A percentile compares a stretch with the other conserved stretches of the same genome.
Evolutionary conservation across 495 filamentous ascomycete species (phyloP).

Genomic region (Trichoderma parareesei): DNA sequence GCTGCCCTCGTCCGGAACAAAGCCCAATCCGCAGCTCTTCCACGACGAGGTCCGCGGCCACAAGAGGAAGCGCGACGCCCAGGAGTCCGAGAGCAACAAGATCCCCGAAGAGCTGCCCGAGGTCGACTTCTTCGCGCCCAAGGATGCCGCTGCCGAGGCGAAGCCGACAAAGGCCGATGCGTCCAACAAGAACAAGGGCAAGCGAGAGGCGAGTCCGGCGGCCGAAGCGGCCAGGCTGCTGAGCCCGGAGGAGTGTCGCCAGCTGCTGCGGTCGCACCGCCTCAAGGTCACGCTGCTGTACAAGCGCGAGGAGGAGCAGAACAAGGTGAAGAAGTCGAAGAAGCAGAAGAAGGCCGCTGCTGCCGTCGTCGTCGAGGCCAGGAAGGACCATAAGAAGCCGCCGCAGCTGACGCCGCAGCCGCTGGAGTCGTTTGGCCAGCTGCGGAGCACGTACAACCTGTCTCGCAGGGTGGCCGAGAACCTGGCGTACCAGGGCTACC

Average conservation of each 20-base stretch:
- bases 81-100: constrained; percentile 17
- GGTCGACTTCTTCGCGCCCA: constrained; percentile 44
- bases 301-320: constrained; percentile 20
- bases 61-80: constrained; percentile 39
- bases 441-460: constrained; percentile 61
- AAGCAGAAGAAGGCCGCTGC: constrained; percentile 29
- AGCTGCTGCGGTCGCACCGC: constrained; percentile 72
- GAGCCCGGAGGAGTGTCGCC: constrained; percentile 59
- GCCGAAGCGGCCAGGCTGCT: constrained; percentile 21
- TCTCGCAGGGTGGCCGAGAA: constrained; percentile 66
- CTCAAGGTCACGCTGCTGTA: constrained; percentile 73
- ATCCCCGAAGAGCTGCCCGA: constrained; percentile 28
- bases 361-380: constrained; percentile 20
- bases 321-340: constrained; percentile 27
- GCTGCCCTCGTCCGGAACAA: constrained; percentile 43
- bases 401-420: constrained; percentile 67
- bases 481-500: constrained; percentile 74
- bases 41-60: constrained; percentile 39
- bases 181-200: constrained; percentile 15
- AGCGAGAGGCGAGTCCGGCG: constrained; percentile 19
- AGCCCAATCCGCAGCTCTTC: constrained; percentile 42
- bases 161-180: constrained; percentile 10
- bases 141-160: constrained; percentile 12
- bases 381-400: constrained; percentile 35
- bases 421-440: constrained; percentile 64